Evolutionary conservation across 129 eudicot species (phyloP).

Genomic region (Daucus carota): DH1_v3.0 NC_030385.2:567001-567500

Average conservation of each 20-base stretch:
- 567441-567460: slow-evolving; percentile 78
- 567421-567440: slow-evolving; percentile 72
- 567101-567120: slow-evolving; percentile 82
- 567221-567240: neutral
- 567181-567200: no score
- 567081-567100: slow-evolving; percentile 39
- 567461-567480: slow-evolving; percentile 80
- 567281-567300: neutral
- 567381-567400: slow-evolving; percentile 65
- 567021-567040: no score
- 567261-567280: neutral
- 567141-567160: slow-evolving; percentile 23
- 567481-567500: slow-evolving; percentile 72
- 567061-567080: neutral
- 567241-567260: no score
- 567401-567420: slow-evolving; percentile 76
- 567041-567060: neutral
- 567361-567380: slow-evolving; percentile 56
- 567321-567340: slow-evolving; percentile 48
- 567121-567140: slow-evolving; percentile 70
- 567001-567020: no score
- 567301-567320: no score
- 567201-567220: neutral
- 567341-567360: slow-evolving; percentile 68
- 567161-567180: neutral